phyloP scores from a whole-genome alignment of 2,329 filamentous ascomycete genomes.

The Fusarium sp. region DNA sequence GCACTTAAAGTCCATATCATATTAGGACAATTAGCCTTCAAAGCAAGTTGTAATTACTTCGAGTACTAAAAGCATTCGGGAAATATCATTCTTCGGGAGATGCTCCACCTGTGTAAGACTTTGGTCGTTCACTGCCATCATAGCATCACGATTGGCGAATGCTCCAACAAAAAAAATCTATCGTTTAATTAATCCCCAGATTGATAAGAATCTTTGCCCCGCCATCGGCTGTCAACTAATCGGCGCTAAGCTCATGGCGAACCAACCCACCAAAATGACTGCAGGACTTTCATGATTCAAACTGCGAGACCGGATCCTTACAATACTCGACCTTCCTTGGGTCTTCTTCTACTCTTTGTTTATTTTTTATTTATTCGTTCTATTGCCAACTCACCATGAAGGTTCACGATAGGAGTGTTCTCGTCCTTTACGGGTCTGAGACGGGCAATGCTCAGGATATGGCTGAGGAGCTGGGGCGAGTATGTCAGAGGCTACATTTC shows the following conservation, averaged over 20 bases:
- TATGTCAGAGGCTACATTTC: constrained; percentile 84
- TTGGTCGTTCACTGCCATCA: not conserved
- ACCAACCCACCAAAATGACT: constrained; percentile 16
- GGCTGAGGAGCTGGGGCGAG: constrained; percentile 82
- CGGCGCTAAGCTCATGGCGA: constrained; percentile 36
- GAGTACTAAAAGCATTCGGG: not conserved
- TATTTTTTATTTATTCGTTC: not conserved
- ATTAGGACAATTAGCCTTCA: too few species aligned
- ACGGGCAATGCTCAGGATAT: constrained; percentile 95
- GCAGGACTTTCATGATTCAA: constrained; percentile 16
- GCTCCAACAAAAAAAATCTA: constrained; percentile 9
- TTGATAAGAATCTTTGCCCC: constrained; percentile 43
- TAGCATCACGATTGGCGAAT: not conserved
- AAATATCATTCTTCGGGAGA: not conserved
- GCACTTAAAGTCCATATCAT: too few species aligned
- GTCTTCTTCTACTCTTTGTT: not conserved
- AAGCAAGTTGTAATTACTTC: too few species aligned
- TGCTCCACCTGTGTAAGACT: not conserved
- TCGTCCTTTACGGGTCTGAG: constrained; percentile 93
- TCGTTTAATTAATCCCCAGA: constrained; percentile 29
- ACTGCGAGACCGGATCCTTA: constrained; percentile 20
- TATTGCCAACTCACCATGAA: constrained; percentile 41
- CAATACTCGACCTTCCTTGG: not conserved
- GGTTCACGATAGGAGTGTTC: constrained; percentile 57
- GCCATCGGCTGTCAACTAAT: constrained; percentile 42